These are phyloP conservation scores for Coelastrella sp. DNA, from an alignment of 139 green algal species.

Conservation along the genomic window DNA sequence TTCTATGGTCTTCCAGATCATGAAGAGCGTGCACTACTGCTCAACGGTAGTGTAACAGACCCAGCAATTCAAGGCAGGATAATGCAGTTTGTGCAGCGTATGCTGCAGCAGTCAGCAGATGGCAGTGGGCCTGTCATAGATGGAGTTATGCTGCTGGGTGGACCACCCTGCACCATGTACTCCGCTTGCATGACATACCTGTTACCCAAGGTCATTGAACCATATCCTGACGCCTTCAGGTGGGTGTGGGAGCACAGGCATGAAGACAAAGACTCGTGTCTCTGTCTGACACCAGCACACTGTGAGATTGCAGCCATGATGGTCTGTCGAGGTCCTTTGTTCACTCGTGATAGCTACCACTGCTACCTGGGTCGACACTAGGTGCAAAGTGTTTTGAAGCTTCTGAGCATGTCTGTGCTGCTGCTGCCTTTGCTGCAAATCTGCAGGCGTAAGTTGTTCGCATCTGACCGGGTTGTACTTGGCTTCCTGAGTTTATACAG, in stretches of 20 bases:
- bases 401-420: too few species aligned
- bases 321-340: too few species aligned
- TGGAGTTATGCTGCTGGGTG: neutral
- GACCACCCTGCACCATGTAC: neutral
- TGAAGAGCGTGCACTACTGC: neutral
- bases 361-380: too few species aligned
- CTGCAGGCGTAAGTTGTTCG: neutral
- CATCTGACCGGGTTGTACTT: neutral
- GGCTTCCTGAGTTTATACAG: neutral
- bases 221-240: neutral
- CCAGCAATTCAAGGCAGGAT: conserved; percentile 11
- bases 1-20: neutral
- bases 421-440: neutral
- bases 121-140: conserved; percentile 3
- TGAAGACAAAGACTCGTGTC: too few species aligned
- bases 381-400: too few species aligned
- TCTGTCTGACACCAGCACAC: too few species aligned
- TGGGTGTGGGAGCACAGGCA: neutral
- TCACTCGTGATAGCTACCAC: too few species aligned
- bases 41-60: neutral
- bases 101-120: conserved; percentile 23
- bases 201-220: neutral
- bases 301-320: too few species aligned
- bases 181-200: neutral
- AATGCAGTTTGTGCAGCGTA: conserved; percentile 19